Conservation (phyloP, 2,329 filamentous ascomycete species). For the Acrocalymma vagum region DNA sequence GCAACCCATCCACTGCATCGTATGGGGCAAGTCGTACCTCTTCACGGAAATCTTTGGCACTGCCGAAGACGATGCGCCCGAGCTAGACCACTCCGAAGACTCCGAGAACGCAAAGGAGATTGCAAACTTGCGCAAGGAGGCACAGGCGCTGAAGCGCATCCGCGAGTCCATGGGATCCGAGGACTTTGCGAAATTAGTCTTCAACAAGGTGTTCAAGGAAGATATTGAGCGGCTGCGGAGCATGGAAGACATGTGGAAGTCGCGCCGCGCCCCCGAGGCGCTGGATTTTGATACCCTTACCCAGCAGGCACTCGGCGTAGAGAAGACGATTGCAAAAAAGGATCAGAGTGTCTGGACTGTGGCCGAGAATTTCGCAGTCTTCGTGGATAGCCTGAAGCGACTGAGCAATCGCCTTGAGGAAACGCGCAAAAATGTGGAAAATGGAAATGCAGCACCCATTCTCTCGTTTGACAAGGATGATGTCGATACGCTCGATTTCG, state of each 20-base stretch:
- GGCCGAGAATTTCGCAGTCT: slow-evolving; percentile 84
- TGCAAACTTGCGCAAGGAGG: slow-evolving; percentile 83
- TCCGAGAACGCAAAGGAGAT: slow-evolving; percentile 89
- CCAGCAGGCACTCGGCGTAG: slow-evolving; percentile 60
- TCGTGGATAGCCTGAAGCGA: slow-evolving; percentile 82
- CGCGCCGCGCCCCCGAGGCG: slow-evolving; percentile 75
- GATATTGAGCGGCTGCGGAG: slow-evolving; percentile 84
- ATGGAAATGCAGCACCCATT: slow-evolving; percentile 61
- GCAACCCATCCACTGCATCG: slow-evolving; percentile 97
- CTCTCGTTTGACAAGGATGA: slow-evolving; percentile 98
- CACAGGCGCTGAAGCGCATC: slow-evolving; percentile 83
- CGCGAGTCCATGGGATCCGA: slow-evolving; percentile 80
- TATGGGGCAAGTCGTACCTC: slow-evolving; percentile 97
- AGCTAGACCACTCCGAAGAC: slow-evolving; percentile 82
- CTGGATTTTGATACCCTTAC: slow-evolving; percentile 73
- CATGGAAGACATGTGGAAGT: slow-evolving; percentile 98
- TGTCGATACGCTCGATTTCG: slow-evolving; percentile 92
- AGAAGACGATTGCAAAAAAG: slow-evolving; percentile 64
- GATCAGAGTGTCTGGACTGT: slow-evolving; percentile 84
- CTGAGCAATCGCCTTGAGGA: slow-evolving; percentile 77
- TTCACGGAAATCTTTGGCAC: slow-evolving; percentile 93
- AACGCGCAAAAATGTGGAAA: slow-evolving; percentile 64
- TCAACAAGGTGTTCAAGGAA: slow-evolving; percentile 89
- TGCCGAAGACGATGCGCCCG: slow-evolving; percentile 83
- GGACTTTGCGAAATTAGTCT: slow-evolving; percentile 80